A percentile compares a stretch with the other conserved stretches of the same genome.
Evolutionary conservation across 768 basidiomycete species (phyloP).

Genomic region (Macrocybe gigantea): DNA sequence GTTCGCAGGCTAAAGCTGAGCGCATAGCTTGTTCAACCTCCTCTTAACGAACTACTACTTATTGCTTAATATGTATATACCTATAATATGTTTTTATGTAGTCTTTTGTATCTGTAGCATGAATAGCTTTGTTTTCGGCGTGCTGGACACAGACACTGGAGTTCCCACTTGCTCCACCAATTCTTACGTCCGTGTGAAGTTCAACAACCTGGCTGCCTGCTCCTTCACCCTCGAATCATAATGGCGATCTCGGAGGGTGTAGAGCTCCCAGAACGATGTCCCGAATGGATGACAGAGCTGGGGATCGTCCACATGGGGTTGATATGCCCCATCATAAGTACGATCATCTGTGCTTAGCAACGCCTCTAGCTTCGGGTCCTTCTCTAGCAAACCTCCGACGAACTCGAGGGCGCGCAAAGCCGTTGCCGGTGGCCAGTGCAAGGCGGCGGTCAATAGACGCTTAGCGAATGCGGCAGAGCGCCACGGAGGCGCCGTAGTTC

Average conservation of each 20-base stretch:
- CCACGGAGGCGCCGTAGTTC: slow-evolving; percentile 53
- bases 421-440: slow-evolving; percentile 72
- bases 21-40: too few relatives aligned
- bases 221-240: slow-evolving; percentile 63
- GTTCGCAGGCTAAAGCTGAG: too few relatives aligned
- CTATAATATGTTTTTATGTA: too few relatives aligned
- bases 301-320: slow-evolving; percentile 84
- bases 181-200: slow-evolving; percentile 31
- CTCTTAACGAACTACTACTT: too few relatives aligned
- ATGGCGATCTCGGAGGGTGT: slow-evolving; percentile 53
- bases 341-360: slow-evolving; percentile 86
- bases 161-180: slow-evolving; percentile 9
- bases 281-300: slow-evolving; percentile 78
- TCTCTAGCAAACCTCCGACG: slow-evolving; percentile 62
- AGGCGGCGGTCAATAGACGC: slow-evolving; percentile 73
- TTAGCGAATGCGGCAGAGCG: slow-evolving; percentile 91
- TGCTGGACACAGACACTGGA: slow-evolving; percentile 8
- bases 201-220: slow-evolving; percentile 55
- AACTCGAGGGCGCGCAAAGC: slow-evolving; percentile 71
- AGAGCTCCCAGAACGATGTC: slow-evolving; percentile 82
- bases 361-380: slow-evolving; percentile 77
- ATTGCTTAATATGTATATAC: too few relatives aligned
- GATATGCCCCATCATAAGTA: slow-evolving; percentile 77
- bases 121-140: too few relatives aligned
- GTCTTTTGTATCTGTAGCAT: too few relatives aligned